A percentile compares a stretch with the other conserved stretches of the same genome.
Conservation (phyloP, 345 rosid genomes). For the Durio zibethinus region DNA sequence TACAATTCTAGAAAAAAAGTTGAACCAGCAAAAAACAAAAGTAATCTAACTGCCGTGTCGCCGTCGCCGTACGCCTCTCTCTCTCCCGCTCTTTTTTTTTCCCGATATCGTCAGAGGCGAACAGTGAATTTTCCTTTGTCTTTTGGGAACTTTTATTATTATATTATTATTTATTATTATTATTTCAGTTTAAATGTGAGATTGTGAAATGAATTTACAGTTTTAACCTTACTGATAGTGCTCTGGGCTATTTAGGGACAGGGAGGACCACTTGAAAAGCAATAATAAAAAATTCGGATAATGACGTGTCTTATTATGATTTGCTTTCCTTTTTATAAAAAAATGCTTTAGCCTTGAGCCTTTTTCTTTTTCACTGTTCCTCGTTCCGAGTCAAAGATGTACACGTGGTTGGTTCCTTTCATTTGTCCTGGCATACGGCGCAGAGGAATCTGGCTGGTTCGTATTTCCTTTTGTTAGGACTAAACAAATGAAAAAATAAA, state of each 20-base stretch:
- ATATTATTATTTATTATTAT: background rate
- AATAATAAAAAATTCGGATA: background rate
- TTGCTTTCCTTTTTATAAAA: background rate
- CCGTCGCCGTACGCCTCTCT: no score
- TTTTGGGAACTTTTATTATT: background rate
- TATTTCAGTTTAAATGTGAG: no score
- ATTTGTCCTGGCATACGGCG: background rate
- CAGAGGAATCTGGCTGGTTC: background rate
- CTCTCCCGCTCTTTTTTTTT: no score
- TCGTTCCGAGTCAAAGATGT: background rate
- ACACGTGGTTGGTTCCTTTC: background rate
- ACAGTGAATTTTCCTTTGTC: background rate
- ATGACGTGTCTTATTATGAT: background rate
- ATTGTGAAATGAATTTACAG: background rate
- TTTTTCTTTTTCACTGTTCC: background rate
- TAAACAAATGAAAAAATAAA: no score
- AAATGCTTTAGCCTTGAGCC: background rate
- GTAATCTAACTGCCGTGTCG: no score
- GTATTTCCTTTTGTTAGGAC: no score
- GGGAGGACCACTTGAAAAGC: background rate
- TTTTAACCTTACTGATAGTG: background rate
- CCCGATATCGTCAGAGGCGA: background rate
- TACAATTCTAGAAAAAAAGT: background rate
- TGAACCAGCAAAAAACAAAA: no score
- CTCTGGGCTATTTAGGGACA: background rate